Base-by-base conservation (phyloP, 1,284 basidiomycete species). In the Erythrobasidium hasegawianum region DNA sequence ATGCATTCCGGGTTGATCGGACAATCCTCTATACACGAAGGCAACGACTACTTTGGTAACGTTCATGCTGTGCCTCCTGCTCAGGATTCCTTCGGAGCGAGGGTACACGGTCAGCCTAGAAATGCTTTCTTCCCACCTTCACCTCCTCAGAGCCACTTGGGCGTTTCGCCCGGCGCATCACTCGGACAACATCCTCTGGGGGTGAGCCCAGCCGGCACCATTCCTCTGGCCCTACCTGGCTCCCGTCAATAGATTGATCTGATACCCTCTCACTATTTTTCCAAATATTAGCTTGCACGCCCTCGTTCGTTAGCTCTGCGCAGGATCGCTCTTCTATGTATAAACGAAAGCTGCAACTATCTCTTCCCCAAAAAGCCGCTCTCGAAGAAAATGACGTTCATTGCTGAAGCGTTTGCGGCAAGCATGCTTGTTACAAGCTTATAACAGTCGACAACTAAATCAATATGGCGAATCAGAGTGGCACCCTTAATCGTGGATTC, bases 91-190 rank as follows among this genome's bases (percentile, higher is more conserved):
- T 59, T 59, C 24, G 57, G 57, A 20, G 38, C 20, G 14, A 41
- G 57, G n/a, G 57, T 49, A n/a, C 13, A 43, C 13, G 16, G 22
- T 18, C 57, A 38, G 39, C 39, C 40, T 13, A 38, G 57, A 22
- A 59, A 59, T 41, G 33, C n/a, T 14, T 59, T 59, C 57, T 59
- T 59, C 43, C 57, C 57, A 20, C 57, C 26, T 9, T 33, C 55
- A 8, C 29, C 39, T 33, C 55, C 27, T 16, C 55, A 57, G 55
- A 39, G 22, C 43, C 22, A n/a, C 8, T 14, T 47, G 14, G 43
- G n/a, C 43, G 43, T 47, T 16, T 18, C 43, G 8, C 43, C 43
- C n/a, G n/a, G n/a, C 14, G 43, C 22, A n/a, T 24, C 16, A 5
- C 22, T 24, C 22, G 43, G 43, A 24, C n/a, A 24, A 47, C 43